Base-by-base conservation (phyloP, 768 basidiomycete species). In the Pisolithus tinctorius region DNA sequence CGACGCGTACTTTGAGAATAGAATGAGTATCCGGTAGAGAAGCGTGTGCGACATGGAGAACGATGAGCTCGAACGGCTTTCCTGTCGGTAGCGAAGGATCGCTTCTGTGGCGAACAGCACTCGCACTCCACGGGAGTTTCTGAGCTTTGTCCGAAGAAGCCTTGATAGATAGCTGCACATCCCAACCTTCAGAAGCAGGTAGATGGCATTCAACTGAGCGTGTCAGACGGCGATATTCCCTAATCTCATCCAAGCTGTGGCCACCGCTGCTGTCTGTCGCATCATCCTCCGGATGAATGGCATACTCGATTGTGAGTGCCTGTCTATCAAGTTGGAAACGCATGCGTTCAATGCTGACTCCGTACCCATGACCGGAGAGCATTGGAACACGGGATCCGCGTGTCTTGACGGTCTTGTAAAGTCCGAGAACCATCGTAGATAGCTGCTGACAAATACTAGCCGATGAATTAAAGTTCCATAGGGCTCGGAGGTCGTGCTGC, bases 401-500 rank as follows among this genome's bases (percentile, higher is more conserved):
- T 54, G 83, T 83, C 50, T 81, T 73, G 4, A 90, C 87, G n/a
- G 82, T 81, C 68, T 92, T 89, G 61, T 88, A 76, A 41, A 95
- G 70, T 25, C 90, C 88, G 6, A 91, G 68, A 16, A 85, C 76
- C 80, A 95, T 90, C 5, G 86, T 82, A n/a, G 85, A 84, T 2
- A 97, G 76, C 58, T 95, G 91, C 56, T 91, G 88, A 8, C 80
- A 76, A 9, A 92, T 60, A 29, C 80, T 76, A 14, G 80, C 72
- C 1, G 80, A 75, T 0, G 84, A 78, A 6, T 82, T 83, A 47
- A 93, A 77, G 37, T 82, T 88, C 91, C 92, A 95, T 37, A 90
- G 65, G 0, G 90, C 80, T 55, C 88, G 87, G 27, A 95, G 79
- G 70, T 96, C 90, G 65, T 95, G 93, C 63, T 94, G 90, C 89